These are phyloP conservation scores for Plasmodium yoelii DNA, from an alignment of 169 alveolate genomes.

Conservation along the genomic window DNA sequence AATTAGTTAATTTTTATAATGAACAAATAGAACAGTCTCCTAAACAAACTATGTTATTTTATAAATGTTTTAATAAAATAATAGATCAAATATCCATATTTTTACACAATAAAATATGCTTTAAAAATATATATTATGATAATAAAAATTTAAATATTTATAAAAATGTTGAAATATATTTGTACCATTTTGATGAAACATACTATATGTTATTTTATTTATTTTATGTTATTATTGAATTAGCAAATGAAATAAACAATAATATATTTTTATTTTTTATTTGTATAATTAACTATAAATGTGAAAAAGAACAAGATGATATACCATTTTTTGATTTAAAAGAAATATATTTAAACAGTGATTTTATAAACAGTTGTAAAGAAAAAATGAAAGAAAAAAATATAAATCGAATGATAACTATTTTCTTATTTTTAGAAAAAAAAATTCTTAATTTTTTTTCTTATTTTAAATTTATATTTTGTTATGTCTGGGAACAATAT, in stretches of 20 bases:
- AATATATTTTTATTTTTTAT: conserved; percentile 65
- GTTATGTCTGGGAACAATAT: conserved; percentile 44
- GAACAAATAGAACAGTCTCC: conserved; percentile 48
- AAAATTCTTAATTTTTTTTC: conserved; percentile 44
- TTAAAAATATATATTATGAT: conserved; percentile 4
- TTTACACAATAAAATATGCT: conserved; percentile 50
- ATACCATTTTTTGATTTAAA: background rate
- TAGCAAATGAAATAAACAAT: conserved; percentile 33
- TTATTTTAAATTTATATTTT: conserved; percentile 45
- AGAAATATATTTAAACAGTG: conserved; percentile 1
- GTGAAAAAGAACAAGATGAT: background rate
- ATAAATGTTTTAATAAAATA: conserved; percentile 46
- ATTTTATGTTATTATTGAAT: conserved; percentile 28
- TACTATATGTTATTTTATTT: conserved; percentile 32
- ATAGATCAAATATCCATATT: conserved; percentile 51
- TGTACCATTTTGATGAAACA: conserved; percentile 30
- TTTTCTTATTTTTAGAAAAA: conserved; percentile 48
- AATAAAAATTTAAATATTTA: background rate
- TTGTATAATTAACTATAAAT: background rate
- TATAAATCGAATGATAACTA: conserved; percentile 42
- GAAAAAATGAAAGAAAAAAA: conserved; percentile 30
- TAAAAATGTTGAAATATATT: background rate
- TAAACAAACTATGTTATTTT: conserved; percentile 65
- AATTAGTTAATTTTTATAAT: conserved; percentile 33
- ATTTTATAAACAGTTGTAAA: conserved; percentile 15